Evolutionary conservation across 495 filamentous ascomycete genomes (phyloP), one percentile per base, ranked within the genome.

Genomic region (Talaromyces proteolyticus): DNA sequence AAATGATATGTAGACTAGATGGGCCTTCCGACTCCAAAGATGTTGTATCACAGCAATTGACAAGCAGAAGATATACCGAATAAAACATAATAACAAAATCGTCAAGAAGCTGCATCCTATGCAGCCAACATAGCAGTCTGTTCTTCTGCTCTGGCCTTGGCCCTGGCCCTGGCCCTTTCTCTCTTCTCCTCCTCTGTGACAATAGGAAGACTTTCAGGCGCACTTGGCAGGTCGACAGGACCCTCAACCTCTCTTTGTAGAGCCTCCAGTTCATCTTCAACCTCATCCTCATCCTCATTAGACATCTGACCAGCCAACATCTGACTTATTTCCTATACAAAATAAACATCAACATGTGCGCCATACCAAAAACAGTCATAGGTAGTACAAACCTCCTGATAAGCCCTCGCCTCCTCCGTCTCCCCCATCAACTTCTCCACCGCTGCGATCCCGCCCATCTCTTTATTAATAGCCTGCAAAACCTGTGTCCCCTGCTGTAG

Each of bases 351-450:
- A 55, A 55, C 22, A 57, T 50, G 20, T 56, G 17, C 41, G 36
- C 38, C 61, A 34, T 4, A 6, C 45, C 10, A 34, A 22, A 40
- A 42, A 38, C n/a, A 4, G 18, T n/a, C 36, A 47, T 8, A 6
- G 36, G 43, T 24, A 41, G 4, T 11, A 64, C 78, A 36, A 61
- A 90, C 88, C 79, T 82, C 77, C 63, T 96, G 91, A 71, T 95
- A 96, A 12, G 86, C 87, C 55, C 86, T 78, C 19, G 89, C 92
- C 52, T 96, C 92, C 26, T 86, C 88, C 20, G 76, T 91, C 70
- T 96, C 89, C 10, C 86, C 92, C 86, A 96, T 87, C 55, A 97
- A 64, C 72, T 89, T 88, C 77, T 96, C 91, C 44, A 97, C 91
- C 48, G 85, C 79, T 56, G 95, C 91, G 47, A 98, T 74, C 1